Evolutionary conservation across 768 basidiomycete genomes (phyloP).

Genomic region (Tephrocybe rancida): DNA sequence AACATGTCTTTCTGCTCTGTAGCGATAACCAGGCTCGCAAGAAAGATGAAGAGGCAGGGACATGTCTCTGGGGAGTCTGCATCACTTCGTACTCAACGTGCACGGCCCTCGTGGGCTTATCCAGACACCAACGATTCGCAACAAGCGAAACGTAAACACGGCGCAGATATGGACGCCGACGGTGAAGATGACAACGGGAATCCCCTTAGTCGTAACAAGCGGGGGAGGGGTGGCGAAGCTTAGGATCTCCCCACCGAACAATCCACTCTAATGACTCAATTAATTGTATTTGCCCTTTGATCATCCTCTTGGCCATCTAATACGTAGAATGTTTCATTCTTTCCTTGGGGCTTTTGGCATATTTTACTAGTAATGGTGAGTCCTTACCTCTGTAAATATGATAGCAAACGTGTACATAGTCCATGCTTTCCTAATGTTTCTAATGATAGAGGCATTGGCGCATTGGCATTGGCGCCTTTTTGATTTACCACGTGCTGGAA

Average conservation of each 20-base stretch:
- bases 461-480: background rate
- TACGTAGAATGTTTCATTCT: slow-evolving; percentile 2
- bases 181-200: slow-evolving; percentile 16
- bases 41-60: slow-evolving; percentile 36
- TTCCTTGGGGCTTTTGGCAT: slow-evolving; percentile 2
- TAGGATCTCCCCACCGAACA: slow-evolving; percentile 1
- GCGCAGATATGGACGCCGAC: slow-evolving; percentile 29
- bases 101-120: slow-evolving; percentile 31
- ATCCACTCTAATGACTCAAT: background rate
- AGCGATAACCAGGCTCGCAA: slow-evolving; percentile 32
- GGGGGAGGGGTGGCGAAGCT: slow-evolving; percentile 20
- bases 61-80: slow-evolving; percentile 17
- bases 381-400: slow-evolving; percentile 13
- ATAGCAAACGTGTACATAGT: slow-evolving; percentile 14
- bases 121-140: slow-evolving; percentile 20
- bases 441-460: background rate
- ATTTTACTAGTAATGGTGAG: slow-evolving; percentile 8
- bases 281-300: slow-evolving; percentile 4
- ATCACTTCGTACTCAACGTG: slow-evolving; percentile 27
- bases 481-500: slow-evolving; percentile 18
- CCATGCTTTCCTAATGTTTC: background rate
- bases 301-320: slow-evolving; percentile 8
- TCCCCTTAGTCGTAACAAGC: slow-evolving; percentile 22
- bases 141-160: slow-evolving; percentile 37
- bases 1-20: background rate